Base-by-base conservation (phyloP, 148 eudicot genomes). In the Vaccinium myrtillus region DNA sequence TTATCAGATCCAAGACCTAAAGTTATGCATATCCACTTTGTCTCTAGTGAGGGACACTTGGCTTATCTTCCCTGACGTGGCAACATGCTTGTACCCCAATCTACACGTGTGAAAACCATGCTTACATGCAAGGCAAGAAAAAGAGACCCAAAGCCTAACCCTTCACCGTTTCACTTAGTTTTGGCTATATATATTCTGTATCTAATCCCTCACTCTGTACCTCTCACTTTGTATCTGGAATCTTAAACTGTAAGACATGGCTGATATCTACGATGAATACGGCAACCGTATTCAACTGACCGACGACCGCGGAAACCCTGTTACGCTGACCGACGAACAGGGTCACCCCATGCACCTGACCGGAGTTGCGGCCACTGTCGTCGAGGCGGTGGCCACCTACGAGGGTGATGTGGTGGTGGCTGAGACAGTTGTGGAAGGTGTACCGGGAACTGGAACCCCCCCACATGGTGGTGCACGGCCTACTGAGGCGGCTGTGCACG, bases 241-340 rank as follows among this genome's bases (percentile, higher is more conserved):
- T 7, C 43, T 8, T 18, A 13, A 58, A 51, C 54, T 10, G 6
- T 8, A 10, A 83, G 83, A 8, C n/a, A 95, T 93, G 98, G 95
- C 94, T 27, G 91, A 91, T 82, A 58, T 95, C 21, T 88, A 90
- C 8, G 98, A 95, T 78, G 92, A 91, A 81, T 86, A 76, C 18
- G 98, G 97, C 1, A 90, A 92, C 81, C 97, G 92, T 46, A 91
- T 93, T 32, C 92, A 91, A 65, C 87, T 93, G 39, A 91, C 97
- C 0, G 98, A 93, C 86, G 87, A 92, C 43, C 89, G 59, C 7
- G 98, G 98, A 0, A 87, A 89, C 55, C 98, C 95, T 0, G 96
- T 95, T 63, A 86, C 83, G 84, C 89, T 95, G 1, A 95, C 95
- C 2, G 98, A 95, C 70, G 98, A 95, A 67, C 88, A 87, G 75